Conservation (phyloP, 495 filamentous ascomycete genomes). For the Thozetella sp. region DNA sequence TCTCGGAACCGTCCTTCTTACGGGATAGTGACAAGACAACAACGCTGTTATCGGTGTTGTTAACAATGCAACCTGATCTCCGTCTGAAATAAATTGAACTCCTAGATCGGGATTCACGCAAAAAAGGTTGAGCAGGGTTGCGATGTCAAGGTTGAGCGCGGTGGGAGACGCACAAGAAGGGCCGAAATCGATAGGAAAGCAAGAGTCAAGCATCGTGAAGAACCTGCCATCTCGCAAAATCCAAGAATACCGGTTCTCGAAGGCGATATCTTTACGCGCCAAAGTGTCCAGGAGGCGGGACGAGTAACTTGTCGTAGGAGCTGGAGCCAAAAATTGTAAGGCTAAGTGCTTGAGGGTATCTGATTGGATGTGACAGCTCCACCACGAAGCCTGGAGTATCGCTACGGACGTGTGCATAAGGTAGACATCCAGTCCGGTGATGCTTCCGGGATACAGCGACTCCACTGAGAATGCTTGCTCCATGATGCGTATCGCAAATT, state of each 20-base stretch:
- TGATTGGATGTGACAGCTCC: too few relatives aligned
- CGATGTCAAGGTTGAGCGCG: neutral
- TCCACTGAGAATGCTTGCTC: neutral
- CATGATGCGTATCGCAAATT: neutral
- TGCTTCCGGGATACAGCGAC: neutral
- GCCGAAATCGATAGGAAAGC: neutral
- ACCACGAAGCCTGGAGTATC: too few relatives aligned
- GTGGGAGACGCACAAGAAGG: neutral
- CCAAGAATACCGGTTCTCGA: neutral
- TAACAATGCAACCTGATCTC: neutral
- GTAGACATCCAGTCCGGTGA: neutral
- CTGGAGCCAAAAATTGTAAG: too few relatives aligned
- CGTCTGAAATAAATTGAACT: neutral
- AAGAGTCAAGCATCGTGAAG: neutral
- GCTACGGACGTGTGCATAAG: too few relatives aligned
- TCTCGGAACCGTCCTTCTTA: too few relatives aligned
- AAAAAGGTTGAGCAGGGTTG: neutral
- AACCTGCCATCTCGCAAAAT: neutral
- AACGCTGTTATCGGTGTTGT: neutral
- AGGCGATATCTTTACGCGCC: neutral
- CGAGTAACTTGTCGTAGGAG: too few relatives aligned
- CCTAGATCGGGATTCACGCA: neutral
- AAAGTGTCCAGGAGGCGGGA: too few relatives aligned
- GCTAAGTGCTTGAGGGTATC: too few relatives aligned
- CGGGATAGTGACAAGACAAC: too few relatives aligned